phyloP scores from a whole-genome alignment of 345 rosid species.

The Populus simonii region DNA sequence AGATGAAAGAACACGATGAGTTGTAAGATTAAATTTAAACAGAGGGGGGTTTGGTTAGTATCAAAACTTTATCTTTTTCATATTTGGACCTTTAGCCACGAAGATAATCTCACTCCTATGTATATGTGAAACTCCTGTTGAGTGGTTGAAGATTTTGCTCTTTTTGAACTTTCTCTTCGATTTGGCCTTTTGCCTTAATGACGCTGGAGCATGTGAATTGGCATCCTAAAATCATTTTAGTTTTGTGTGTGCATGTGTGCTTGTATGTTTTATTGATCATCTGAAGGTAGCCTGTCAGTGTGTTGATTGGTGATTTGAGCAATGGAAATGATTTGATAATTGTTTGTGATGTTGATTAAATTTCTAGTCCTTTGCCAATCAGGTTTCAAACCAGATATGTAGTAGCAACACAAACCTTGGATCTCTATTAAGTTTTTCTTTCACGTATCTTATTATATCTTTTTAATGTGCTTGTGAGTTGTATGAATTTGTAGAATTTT shows the following conservation, averaged over 20 bases:
- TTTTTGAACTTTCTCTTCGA: background rate
- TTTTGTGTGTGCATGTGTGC: background rate
- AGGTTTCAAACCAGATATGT: background rate
- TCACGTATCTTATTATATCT: background rate
- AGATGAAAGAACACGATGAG: conserved; percentile 38
- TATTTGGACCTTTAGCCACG: conserved; percentile 20
- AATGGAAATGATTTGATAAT: background rate
- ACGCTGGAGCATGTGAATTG: background rate
- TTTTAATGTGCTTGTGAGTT: background rate
- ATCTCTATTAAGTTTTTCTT: background rate
- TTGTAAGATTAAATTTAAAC: conserved; percentile 18
- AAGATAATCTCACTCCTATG: conserved; percentile 27
- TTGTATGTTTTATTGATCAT: background rate
- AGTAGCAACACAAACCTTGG: background rate
- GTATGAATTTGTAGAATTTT: background rate
- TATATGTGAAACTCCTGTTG: conserved; percentile 42
- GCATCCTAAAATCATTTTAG: background rate
- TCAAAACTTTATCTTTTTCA: conserved; percentile 8
- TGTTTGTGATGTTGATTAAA: background rate
- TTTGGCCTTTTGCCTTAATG: background rate
- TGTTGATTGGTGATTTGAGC: background rate
- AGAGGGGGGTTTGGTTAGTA: background rate
- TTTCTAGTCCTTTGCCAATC: background rate
- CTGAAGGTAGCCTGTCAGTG: background rate
- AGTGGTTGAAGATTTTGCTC: conserved; percentile 20